Evolutionary conservation across 1,139 yeast genomes (phyloP).

Genomic region (Lipomyces yarrowii): DNA sequence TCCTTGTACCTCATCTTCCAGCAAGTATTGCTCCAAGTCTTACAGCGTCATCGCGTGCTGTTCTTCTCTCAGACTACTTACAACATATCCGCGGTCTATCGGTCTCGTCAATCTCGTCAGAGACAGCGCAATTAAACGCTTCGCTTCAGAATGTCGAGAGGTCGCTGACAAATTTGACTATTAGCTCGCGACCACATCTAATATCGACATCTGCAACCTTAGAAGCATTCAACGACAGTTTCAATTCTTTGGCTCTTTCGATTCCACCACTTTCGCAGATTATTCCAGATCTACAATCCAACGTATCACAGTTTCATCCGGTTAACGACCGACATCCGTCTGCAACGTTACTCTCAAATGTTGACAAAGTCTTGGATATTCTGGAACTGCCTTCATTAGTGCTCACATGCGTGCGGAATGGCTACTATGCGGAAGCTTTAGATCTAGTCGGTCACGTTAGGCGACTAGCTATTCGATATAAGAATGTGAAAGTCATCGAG

Average conservation of each 20-base stretch:
- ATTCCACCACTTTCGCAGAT: constrained; percentile 19
- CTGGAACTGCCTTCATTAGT: constrained; percentile 83
- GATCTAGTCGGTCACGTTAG: constrained; percentile 74
- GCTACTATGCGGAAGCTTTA: constrained; percentile 86
- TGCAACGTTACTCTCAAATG: constrained; percentile 57
- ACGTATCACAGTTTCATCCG: constrained; percentile 19
- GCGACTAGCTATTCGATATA: constrained; percentile 68
- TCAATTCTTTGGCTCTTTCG: constrained; percentile 11
- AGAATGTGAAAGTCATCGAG: constrained; percentile 58
- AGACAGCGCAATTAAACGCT: constrained; percentile 8
- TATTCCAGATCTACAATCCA: constrained; percentile 15
- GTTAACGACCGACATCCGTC: constrained; percentile 34
- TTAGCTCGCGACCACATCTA: constrained; percentile 25
- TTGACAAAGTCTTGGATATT: constrained; percentile 74
- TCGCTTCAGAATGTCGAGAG: constrained; percentile 16
- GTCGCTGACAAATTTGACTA: constrained; percentile 21
- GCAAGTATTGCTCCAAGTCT: neutral
- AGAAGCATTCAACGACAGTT: constrained; percentile 18
- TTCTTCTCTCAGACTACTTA: constrained; percentile 11
- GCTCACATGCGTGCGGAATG: constrained; percentile 79
- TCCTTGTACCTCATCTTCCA: constrained; percentile 15
- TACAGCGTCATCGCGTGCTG: neutral
- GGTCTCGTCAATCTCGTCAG: constrained; percentile 6
- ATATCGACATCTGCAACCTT: constrained; percentile 27
- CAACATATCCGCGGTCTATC: constrained; percentile 18